Conservation (phyloP, 352 stramenopile genomes). For the Thraustochytrium striatum region DNA sequence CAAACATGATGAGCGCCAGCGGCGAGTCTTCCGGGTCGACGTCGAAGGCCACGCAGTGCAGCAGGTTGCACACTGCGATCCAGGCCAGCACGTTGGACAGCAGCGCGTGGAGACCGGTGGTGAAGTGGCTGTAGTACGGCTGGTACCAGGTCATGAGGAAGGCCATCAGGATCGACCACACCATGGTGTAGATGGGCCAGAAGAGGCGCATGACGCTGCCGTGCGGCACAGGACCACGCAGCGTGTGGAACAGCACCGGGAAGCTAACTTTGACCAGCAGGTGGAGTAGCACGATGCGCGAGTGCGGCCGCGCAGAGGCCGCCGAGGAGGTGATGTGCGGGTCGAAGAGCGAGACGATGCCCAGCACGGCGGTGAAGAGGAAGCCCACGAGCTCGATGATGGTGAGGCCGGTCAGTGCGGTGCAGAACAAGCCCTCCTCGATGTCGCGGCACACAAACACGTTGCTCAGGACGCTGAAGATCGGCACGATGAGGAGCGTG, state of each 20-base stretch:
- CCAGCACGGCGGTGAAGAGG: neutral
- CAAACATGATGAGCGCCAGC: neutral
- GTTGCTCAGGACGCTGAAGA: slow-evolving; percentile 8
- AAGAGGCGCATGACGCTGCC: too few species aligned
- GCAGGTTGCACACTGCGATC: slow-evolving; percentile 27
- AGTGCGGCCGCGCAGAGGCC: slow-evolving; percentile 2
- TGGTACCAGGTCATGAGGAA: slow-evolving; percentile 42
- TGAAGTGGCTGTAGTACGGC: slow-evolving; percentile 5
- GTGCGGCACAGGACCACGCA: too few species aligned
- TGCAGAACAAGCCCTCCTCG: neutral
- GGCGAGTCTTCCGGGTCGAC: neutral
- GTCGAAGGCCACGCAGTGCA: neutral
- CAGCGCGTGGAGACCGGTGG: neutral
- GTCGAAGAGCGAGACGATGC: slow-evolving; percentile 26
- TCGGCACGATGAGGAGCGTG: slow-evolving; percentile 1
- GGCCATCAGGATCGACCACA: neutral
- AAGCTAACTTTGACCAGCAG: slow-evolving; percentile 7
- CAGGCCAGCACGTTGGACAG: slow-evolving; percentile 4
- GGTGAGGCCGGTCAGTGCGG: neutral
- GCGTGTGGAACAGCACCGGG: too few species aligned
- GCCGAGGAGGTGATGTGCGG: neutral
- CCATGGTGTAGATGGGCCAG: slow-evolving; percentile 3
- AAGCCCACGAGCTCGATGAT: neutral
- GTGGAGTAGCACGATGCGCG: slow-evolving; percentile 22
- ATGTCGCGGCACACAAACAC: slow-evolving; percentile 21